These are phyloP conservation scores for Teunomyces lycoperdinae DNA, from an alignment of 805 yeast species.

Conservation along the genomic window DNA sequence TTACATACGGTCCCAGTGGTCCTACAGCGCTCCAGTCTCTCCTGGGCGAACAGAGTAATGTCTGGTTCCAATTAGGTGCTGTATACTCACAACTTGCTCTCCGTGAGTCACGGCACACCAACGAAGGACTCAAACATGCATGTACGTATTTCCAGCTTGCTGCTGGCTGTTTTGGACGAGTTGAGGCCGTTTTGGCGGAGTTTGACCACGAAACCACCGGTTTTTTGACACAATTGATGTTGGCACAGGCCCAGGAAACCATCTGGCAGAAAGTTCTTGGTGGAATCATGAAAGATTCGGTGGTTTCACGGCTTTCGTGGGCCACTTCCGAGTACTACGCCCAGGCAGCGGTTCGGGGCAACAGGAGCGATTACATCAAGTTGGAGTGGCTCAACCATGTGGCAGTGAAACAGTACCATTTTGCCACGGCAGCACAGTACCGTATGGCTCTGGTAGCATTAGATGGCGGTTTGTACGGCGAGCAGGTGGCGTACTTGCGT, in stretches of 20 bases:
- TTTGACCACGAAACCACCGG: constrained; percentile 50
- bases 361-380: constrained; percentile 45
- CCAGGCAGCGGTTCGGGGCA: constrained; percentile 36
- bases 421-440: constrained; percentile 67
- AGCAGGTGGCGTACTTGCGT: constrained; percentile 59
- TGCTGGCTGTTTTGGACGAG: constrained; percentile 59
- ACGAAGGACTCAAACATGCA: constrained; percentile 58
- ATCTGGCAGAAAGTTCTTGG: constrained; percentile 73
- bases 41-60: constrained; percentile 57
- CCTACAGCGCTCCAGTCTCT: constrained; percentile 49
- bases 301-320: constrained; percentile 61
- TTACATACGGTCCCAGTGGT: constrained; percentile 53
- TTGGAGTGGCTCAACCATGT: constrained; percentile 67
- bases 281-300: constrained; percentile 50
- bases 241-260: constrained; percentile 87
- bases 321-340: constrained; percentile 61
- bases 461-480: constrained; percentile 59
- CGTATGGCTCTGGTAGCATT: constrained; percentile 54
- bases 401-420: constrained; percentile 59
- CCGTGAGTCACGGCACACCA: constrained; percentile 40
- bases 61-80: constrained; percentile 69
- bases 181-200: constrained; percentile 34
- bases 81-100: constrained; percentile 57
- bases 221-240: constrained; percentile 50
- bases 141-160: constrained; percentile 66